Conservation (phyloP, 2,329 filamentous ascomycete genomes). For the Verticillium zaregamsianum region DNA sequence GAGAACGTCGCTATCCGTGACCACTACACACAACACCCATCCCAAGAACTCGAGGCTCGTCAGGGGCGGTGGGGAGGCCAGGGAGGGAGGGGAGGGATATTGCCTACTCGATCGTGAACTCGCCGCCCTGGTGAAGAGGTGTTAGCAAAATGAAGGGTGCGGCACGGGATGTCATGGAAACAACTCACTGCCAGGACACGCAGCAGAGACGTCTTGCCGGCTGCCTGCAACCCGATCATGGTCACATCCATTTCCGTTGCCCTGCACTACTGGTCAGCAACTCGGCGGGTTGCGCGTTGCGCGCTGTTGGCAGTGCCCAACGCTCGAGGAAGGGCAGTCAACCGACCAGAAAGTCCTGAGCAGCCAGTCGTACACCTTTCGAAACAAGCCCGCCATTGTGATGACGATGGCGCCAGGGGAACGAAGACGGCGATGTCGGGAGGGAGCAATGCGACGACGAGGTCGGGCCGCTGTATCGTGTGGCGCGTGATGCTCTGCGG, state of each 20-base stretch:
- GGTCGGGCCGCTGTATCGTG: background rate
- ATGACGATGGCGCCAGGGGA: background rate
- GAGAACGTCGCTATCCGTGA: constrained; percentile 5
- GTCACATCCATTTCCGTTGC: constrained; percentile 99
- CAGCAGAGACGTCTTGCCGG: constrained; percentile 93
- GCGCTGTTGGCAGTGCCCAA: background rate
- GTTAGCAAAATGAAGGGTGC: constrained; percentile 28
- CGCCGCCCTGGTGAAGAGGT: constrained; percentile 66
- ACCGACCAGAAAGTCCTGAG: constrained; percentile 94
- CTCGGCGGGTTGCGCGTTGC: background rate
- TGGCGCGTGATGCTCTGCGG: background rate
- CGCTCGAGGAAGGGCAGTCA: background rate
- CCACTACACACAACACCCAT: background rate
- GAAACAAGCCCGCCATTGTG: constrained; percentile 86
- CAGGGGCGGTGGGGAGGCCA: constrained; percentile 1
- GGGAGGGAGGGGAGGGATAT: constrained; percentile 14
- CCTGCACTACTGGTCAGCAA: constrained; percentile 45
- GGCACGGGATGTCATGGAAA: constrained; percentile 2
- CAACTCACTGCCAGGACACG: constrained; percentile 85
- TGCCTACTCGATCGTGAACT: constrained; percentile 97
- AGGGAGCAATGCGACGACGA: too few species aligned
- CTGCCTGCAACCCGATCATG: constrained; percentile 97
- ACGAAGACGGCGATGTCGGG: background rate
- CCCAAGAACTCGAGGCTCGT: background rate
- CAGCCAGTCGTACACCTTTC: constrained; percentile 96